Evolutionary conservation across 148 eudicot species (phyloP).

Genomic region (Chenopodium formosanum): DNA sequence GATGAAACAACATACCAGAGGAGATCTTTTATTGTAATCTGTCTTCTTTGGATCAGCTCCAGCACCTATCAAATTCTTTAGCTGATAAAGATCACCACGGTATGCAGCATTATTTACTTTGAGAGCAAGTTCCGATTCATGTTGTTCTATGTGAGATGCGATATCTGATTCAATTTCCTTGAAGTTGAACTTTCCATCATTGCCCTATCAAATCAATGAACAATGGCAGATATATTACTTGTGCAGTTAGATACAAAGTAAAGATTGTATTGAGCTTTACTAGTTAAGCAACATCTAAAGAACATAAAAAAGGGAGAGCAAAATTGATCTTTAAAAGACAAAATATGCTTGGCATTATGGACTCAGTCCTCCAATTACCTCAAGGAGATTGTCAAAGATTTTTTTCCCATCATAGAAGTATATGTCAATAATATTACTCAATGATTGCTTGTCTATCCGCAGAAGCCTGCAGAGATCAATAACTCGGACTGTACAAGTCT

Average conservation of each 20-base stretch:
- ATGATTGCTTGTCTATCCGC: slow-evolving; percentile 84
- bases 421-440: slow-evolving; percentile 74
- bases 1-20: slow-evolving; percentile 54
- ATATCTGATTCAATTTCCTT: slow-evolving; percentile 81
- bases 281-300: background rate
- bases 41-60: slow-evolving; percentile 91
- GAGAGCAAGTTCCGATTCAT: slow-evolving; percentile 95
- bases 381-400: slow-evolving; percentile 68
- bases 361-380: slow-evolving; percentile 42
- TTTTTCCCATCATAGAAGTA: slow-evolving; percentile 79
- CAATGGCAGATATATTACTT: background rate
- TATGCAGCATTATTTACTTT: slow-evolving; percentile 81
- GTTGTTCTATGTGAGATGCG: slow-evolving; percentile 68
- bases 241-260: background rate
- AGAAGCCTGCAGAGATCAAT: slow-evolving; percentile 75
- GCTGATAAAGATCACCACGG: slow-evolving; percentile 73
- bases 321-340: background rate
- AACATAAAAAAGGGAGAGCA: background rate
- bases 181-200: slow-evolving; percentile 54
- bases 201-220: slow-evolving; percentile 45
- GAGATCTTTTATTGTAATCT: slow-evolving; percentile 89
- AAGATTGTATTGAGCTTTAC: background rate
- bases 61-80: slow-evolving; percentile 62
- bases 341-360: background rate
- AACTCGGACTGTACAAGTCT: slow-evolving; percentile 77